Evolutionary conservation across 352 stramenopile genomes (phyloP).

Genomic region (Phytophthora citricola): DNA sequence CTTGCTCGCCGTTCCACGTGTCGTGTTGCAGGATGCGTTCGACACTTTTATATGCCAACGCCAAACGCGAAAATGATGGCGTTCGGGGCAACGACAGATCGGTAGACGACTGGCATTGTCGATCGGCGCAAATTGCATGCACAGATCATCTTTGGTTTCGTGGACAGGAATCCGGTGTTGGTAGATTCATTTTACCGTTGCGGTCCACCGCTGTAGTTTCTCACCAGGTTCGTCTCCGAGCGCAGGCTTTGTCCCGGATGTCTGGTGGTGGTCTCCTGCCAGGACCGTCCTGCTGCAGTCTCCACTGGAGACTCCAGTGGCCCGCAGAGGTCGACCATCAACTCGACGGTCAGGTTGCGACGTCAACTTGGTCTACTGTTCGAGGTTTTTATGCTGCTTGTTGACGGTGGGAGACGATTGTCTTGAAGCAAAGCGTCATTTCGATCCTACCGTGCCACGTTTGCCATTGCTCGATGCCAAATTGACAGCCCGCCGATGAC

Average conservation of each 20-base stretch:
- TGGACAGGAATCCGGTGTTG: slow-evolving; percentile 8
- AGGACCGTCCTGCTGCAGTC: background rate
- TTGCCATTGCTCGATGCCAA: background rate
- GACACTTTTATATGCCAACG: background rate
- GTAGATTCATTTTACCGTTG: background rate
- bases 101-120: background rate
- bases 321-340: background rate
- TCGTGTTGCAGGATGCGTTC: background rate
- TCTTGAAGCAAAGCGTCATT: slow-evolving; percentile 13
- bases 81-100: background rate
- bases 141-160: slow-evolving; percentile 9
- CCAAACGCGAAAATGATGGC: slow-evolving; percentile 13
- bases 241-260: slow-evolving; percentile 20
- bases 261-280: slow-evolving; percentile 4
- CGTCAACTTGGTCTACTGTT: background rate
- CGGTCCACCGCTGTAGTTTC: slow-evolving; percentile 2
- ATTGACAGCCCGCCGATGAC: background rate
- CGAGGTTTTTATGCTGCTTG: slow-evolving; percentile 12
- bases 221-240: background rate
- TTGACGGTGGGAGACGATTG: background rate
- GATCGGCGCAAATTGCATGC: background rate
- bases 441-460: slow-evolving; percentile 11
- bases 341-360: slow-evolving; percentile 10
- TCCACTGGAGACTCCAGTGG: slow-evolving; percentile 8
- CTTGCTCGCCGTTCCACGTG: no score